phyloP scores from a whole-genome alignment of 148 eudicot genomes.

The Dysphania ambrosioides region DNA sequence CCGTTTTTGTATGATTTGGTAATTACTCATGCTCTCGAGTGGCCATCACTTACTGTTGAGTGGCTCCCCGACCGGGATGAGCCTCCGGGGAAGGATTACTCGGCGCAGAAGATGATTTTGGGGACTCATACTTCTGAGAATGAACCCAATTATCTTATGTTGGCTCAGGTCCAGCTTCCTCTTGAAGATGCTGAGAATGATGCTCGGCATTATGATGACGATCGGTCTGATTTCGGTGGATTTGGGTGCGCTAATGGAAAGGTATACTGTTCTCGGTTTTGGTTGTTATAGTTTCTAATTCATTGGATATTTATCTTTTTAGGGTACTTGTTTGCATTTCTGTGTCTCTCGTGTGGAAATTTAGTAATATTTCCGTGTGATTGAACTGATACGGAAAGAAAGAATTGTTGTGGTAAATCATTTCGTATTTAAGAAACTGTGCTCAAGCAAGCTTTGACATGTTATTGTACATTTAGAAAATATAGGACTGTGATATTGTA shows the following conservation, averaged over 20 bases:
- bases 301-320: not conserved
- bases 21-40: slow-evolving; percentile 77
- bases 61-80: slow-evolving; percentile 80
- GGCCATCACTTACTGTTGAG: slow-evolving; percentile 96
- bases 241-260: slow-evolving; percentile 71
- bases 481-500: no score
- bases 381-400: not conserved
- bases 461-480: no score
- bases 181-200: slow-evolving; percentile 72
- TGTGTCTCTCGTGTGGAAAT: not conserved
- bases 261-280: slow-evolving; percentile 29
- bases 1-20: slow-evolving; percentile 82
- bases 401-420: not conserved
- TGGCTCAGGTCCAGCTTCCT: slow-evolving; percentile 89
- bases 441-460: no score
- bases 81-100: slow-evolving; percentile 85
- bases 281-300: not conserved
- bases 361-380: not conserved
- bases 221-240: slow-evolving; percentile 58
- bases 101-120: slow-evolving; percentile 81
- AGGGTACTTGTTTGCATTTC: not conserved
- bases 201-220: slow-evolving; percentile 63
- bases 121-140: slow-evolving; percentile 85
- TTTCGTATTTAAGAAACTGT: not conserved
- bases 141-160: slow-evolving; percentile 80